Evolutionary conservation across 2,329 filamentous ascomycete species (phyloP).

Genomic region (Exserohilum rostratum): DNA sequence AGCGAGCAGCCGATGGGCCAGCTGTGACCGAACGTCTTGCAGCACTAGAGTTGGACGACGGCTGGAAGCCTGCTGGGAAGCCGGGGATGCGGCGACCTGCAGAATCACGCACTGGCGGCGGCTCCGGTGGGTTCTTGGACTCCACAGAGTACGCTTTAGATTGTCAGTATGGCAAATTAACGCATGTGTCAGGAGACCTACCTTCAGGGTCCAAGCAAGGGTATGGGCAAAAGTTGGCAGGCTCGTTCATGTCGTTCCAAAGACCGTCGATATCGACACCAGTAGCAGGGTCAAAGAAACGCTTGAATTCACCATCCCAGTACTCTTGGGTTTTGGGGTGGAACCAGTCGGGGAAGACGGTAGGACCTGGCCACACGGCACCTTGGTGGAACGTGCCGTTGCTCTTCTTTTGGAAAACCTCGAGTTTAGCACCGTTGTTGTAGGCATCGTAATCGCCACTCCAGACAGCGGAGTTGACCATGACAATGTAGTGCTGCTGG

Average conservation of each 20-base stretch:
- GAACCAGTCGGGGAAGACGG: slow-evolving; percentile 80
- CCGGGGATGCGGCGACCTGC: slow-evolving; percentile 69
- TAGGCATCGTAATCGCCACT: slow-evolving; percentile 58
- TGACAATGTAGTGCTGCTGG: slow-evolving; percentile 74
- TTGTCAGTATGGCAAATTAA: neutral
- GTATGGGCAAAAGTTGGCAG: slow-evolving; percentile 43
- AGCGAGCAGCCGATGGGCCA: slow-evolving; percentile 7
- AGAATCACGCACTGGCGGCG: slow-evolving; percentile 66
- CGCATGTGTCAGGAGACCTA: neutral
- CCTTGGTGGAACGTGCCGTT: slow-evolving; percentile 66
- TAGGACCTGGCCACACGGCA: slow-evolving; percentile 78
- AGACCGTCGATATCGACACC: slow-evolving; percentile 78
- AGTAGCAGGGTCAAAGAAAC: slow-evolving; percentile 67
- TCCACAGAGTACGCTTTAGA: slow-evolving; percentile 43
- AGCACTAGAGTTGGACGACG: slow-evolving; percentile 39
- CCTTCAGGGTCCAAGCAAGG: slow-evolving; percentile 56
- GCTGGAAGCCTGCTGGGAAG: slow-evolving; percentile 72
- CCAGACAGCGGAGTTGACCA: slow-evolving; percentile 75
- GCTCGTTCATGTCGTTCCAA: slow-evolving; percentile 58
- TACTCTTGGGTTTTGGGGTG: slow-evolving; percentile 66
- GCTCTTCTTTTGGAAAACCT: slow-evolving; percentile 57
- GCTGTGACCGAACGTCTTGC: slow-evolving; percentile 18
- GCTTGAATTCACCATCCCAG: slow-evolving; percentile 71
- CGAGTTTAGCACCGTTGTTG: slow-evolving; percentile 64
- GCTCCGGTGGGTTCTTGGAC: slow-evolving; percentile 63